These are phyloP conservation scores for Comarum palustre DNA, from an alignment of 306 rosid genomes.

Conservation along the genomic window DNA sequence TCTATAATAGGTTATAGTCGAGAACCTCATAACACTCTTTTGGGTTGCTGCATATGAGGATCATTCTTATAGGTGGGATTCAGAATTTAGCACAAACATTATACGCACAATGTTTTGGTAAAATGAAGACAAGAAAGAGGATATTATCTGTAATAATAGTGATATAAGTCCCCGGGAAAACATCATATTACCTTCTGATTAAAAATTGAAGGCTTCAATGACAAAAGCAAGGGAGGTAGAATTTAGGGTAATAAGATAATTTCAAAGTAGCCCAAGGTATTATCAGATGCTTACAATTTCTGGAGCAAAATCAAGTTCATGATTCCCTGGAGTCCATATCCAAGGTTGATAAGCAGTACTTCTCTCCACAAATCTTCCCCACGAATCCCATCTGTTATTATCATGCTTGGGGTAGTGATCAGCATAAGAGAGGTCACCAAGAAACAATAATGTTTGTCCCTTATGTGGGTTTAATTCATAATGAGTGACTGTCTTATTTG, in stretches of 20 bases:
- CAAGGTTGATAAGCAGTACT: slow-evolving; percentile 92
- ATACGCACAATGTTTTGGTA: neutral
- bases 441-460: slow-evolving; percentile 61
- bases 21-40: neutral
- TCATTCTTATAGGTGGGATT: neutral
- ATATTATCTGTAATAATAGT: neutral
- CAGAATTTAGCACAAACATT: neutral
- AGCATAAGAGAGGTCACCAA: slow-evolving; percentile 87
- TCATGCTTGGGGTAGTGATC: slow-evolving; percentile 68
- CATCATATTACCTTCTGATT: neutral
- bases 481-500: slow-evolving; percentile 69
- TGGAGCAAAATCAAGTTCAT: slow-evolving; percentile 57
- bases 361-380: slow-evolving; percentile 87
- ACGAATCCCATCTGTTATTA: slow-evolving; percentile 75
- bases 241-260: neutral
- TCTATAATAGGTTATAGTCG: neutral
- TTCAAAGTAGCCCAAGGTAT: neutral
- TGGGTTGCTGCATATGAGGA: neutral
- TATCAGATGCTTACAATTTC: neutral
- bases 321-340: slow-evolving; percentile 96
- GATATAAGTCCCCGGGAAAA: neutral
- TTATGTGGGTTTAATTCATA: slow-evolving; percentile 58
- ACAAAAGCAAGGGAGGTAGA: neutral
- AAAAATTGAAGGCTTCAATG: neutral
- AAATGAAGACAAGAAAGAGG: neutral